These are phyloP conservation scores for Protomyces pachydermus DNA, from an alignment of 1,139 yeast species.

Conservation along the genomic window DNA sequence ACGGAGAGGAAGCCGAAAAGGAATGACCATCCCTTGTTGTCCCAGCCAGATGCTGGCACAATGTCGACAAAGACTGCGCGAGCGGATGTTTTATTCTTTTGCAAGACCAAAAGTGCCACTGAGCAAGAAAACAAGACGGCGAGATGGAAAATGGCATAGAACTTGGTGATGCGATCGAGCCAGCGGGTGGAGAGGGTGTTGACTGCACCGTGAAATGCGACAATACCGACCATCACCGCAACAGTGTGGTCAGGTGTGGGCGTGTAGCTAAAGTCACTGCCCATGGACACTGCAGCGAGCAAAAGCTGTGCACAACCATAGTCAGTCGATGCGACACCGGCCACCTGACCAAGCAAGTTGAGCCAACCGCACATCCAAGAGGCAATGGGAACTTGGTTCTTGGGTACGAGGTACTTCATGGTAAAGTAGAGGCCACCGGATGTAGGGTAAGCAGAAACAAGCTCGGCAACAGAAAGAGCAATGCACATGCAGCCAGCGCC, in stretches of 20 bases:
- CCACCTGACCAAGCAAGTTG: conserved; percentile 45
- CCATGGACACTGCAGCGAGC: conserved; percentile 45
- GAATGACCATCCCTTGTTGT: conserved; percentile 56
- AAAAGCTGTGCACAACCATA: conserved; percentile 43
- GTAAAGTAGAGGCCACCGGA: conserved; percentile 56
- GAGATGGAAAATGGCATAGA: conserved; percentile 46
- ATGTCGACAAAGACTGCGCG: conserved; percentile 39
- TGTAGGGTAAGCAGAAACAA: conserved; percentile 64
- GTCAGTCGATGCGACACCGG: conserved; percentile 44
- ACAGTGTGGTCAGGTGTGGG: conserved; percentile 45
- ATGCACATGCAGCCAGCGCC: conserved; percentile 38
- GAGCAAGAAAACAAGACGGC: conserved; percentile 43
- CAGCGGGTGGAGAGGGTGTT: conserved; percentile 46
- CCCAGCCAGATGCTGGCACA: conserved; percentile 39
- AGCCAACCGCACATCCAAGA: conserved; percentile 49
- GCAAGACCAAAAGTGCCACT: conserved; percentile 38
- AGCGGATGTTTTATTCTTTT: conserved; percentile 38
- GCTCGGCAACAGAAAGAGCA: conserved; percentile 56
- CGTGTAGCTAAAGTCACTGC: conserved; percentile 41
- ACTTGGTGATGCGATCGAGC: conserved; percentile 43
- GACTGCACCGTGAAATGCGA: conserved; percentile 43
- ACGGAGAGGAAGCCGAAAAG: conserved; percentile 60
- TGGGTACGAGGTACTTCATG: conserved; percentile 35
- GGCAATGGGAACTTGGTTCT: conserved; percentile 38
- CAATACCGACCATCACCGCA: conserved; percentile 45